Evolutionary conservation across 192 early-diverging fungal species (phyloP), one percentile per base, ranked within the genome.

Genomic region (Cladochytrium replicatum): DNA sequence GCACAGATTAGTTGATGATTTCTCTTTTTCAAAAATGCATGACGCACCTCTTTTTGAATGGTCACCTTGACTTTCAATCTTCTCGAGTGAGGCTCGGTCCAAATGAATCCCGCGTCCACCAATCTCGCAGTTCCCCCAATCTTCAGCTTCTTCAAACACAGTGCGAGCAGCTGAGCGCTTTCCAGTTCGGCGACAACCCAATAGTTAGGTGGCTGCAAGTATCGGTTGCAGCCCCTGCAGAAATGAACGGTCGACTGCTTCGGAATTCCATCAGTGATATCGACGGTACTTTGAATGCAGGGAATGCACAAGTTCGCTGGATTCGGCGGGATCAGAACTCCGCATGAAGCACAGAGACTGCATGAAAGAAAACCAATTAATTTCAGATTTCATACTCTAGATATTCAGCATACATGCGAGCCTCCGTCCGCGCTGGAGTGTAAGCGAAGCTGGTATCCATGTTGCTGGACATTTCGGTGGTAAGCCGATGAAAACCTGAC

Each of bases 271-370:
- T 98, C 95, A 6, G 93, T 97, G 58, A 98, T 97, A 59, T 98
- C 95, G 32, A 97, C 90, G 46, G 91, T 86, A 43, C 82, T 86
- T 38, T 91, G 86, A 63, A 98, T 93, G 69, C 95, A 98, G 77
- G 90, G 88, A 52, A 93, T 82, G 67, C 95, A 98, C 91, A 95
- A 91, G 74, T 93, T 95, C 32, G 95, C 90, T 25, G 91, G 86
- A 68, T 98, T 98, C 22, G 95, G 93, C 31, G 90, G 78, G 51
- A 94, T 93, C 3, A 86, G 80, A 5, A 84, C 84, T 52, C 93
- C 95, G 73, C 95, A 98, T 61, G 80, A 80, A 60, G 89, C 91
- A 67, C 88, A 91, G n/a, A 89, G 84, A 72, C 74, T 77, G 46
- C 21, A 47, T 27, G 48, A 19, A 26, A 32, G 34, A 22, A 13